These are phyloP conservation scores for Schoenoplectus tabernaemontani DNA, from an alignment of 202 grass and related monocot genomes.

Conservation along the genomic window DNA sequence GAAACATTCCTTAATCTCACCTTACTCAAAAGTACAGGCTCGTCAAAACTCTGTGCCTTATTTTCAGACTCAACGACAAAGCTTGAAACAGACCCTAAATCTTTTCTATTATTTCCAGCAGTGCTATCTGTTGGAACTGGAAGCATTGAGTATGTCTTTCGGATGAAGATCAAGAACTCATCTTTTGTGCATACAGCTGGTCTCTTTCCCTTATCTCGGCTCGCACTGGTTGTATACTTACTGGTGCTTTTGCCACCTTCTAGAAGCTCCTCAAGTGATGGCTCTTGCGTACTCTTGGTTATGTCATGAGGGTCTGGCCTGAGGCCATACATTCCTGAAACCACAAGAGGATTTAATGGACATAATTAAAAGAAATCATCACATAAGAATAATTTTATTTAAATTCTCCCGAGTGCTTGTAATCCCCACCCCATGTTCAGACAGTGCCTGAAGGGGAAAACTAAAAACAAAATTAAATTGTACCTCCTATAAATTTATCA, in stretches of 20 bases:
- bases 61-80: conserved; percentile 44
- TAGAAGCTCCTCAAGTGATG: conserved; percentile 65
- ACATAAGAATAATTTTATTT: conserved; percentile 17
- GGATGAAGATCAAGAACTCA: conserved; percentile 53
- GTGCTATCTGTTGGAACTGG: conserved; percentile 27
- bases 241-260: conserved; percentile 34
- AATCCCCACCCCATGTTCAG: neutral
- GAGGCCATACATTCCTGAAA: conserved; percentile 63
- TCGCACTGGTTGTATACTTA: conserved; percentile 50
- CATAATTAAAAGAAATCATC: neutral
- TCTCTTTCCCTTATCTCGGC: conserved; percentile 72
- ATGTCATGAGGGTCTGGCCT: conserved; percentile 73
- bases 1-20: conserved; percentile 28
- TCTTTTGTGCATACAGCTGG: conserved; percentile 40
- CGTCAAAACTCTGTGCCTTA: conserved; percentile 44
- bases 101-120: conserved; percentile 38
- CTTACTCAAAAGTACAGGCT: conserved; percentile 36
- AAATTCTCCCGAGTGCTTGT: neutral
- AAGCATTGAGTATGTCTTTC: conserved; percentile 70
- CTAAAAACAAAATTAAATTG: neutral
- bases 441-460: neutral
- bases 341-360: conserved; percentile 29
- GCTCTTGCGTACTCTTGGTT: conserved; percentile 65
- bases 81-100: conserved; percentile 33
- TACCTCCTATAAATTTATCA: neutral